Percentiles rank a stretch among this genome's conserved stretches.
phyloP scores from a whole-genome alignment of 108 stramenopile genomes.

The Nitzschia putrida region DNA sequence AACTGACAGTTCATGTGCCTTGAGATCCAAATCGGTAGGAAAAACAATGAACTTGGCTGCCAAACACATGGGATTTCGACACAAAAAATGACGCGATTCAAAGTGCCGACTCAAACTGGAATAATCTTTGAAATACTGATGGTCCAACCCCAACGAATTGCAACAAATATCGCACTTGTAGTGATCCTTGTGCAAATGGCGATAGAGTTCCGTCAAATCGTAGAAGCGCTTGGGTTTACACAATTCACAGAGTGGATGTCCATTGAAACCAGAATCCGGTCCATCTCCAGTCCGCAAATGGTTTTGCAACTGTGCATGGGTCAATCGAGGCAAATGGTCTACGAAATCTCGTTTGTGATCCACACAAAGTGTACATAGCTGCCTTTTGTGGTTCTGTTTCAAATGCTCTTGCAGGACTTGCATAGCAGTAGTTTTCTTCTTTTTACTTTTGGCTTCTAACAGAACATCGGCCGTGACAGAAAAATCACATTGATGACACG shows the following conservation, averaged over 20 bases:
- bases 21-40: constrained; percentile 83
- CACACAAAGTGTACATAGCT: constrained; percentile 79
- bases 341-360: constrained; percentile 84
- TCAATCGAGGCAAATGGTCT: constrained; percentile 58
- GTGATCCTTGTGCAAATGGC: constrained; percentile 87
- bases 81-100: constrained; percentile 81
- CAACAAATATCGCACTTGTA: constrained; percentile 84
- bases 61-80: constrained; percentile 73
- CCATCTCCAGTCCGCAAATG: constrained; percentile 78
- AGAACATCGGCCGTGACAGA: neutral
- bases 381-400: constrained; percentile 56
- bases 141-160: constrained; percentile 63
- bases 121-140: constrained; percentile 90
- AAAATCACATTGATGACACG: constrained; percentile 57
- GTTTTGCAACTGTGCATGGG: constrained; percentile 59
- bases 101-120: constrained; percentile 71
- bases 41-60: constrained; percentile 84
- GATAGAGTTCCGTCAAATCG: constrained; percentile 72
- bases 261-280: constrained; percentile 59
- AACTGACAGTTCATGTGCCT: constrained; percentile 63
- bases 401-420: constrained; percentile 71
- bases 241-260: constrained; percentile 88
- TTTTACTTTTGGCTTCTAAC: neutral
- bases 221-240: constrained; percentile 80
- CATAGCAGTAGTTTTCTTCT: constrained; percentile 15